Conservation (phyloP, 2,329 filamentous ascomycete species). For the Colletotrichum chlorophyti region DNA sequence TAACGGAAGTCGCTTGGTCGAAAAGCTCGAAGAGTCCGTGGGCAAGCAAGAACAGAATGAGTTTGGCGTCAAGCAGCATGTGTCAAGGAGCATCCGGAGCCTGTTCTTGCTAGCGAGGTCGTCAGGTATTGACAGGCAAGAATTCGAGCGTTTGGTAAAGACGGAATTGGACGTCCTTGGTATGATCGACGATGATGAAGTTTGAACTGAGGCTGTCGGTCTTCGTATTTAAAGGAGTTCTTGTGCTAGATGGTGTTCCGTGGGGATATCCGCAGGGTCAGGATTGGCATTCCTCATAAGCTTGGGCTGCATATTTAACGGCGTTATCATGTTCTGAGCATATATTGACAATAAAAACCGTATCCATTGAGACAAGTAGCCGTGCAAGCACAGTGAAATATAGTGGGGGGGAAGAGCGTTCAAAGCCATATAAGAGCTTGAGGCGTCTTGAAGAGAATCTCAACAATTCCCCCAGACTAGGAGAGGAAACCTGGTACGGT, state of each 20-base stretch:
- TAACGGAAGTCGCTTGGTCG: constrained; percentile 63
- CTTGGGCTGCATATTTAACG: constrained; percentile 19
- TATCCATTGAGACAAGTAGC: too few species aligned
- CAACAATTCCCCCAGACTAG: too few species aligned
- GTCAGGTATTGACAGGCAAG: constrained; percentile 75
- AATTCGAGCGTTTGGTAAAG: constrained; percentile 76
- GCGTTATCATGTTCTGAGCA: constrained; percentile 8
- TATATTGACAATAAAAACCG: neutral
- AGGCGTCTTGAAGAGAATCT: too few species aligned
- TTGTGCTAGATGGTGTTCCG: constrained; percentile 12
- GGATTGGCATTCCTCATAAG: constrained; percentile 18
- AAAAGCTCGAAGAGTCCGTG: constrained; percentile 64
- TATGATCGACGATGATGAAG: constrained; percentile 67
- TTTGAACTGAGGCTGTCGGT: neutral
- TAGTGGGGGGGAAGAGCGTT: too few species aligned
- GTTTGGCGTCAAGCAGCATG: constrained; percentile 79
- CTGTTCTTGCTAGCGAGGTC: constrained; percentile 74
- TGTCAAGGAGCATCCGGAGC: constrained; percentile 79
- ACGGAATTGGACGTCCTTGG: constrained; percentile 74
- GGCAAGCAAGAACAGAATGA: constrained; percentile 68
- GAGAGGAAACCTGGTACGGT: too few species aligned
- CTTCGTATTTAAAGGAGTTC: constrained; percentile 19
- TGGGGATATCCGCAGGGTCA: constrained; percentile 23
- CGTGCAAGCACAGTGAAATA: too few species aligned
- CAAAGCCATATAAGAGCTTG: too few species aligned